phyloP scores from a whole-genome alignment of 2,329 filamentous ascomycete genomes.

The Iodosphaeria phyllophila region DNA sequence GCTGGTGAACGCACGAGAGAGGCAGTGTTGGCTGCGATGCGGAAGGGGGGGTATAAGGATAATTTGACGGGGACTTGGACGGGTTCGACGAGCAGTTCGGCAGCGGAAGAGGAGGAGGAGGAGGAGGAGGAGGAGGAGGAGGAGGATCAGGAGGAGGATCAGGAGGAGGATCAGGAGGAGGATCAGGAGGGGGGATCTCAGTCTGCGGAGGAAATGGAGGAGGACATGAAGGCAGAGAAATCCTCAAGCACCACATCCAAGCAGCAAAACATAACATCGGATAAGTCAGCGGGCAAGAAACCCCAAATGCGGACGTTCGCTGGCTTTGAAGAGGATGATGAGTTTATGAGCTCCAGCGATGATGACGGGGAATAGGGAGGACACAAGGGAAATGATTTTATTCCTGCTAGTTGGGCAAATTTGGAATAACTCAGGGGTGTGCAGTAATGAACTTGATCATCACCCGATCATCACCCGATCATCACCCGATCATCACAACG shows the following conservation, averaged over 20 bases:
- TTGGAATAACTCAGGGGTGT: no score
- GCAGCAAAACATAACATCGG: constrained; percentile 18
- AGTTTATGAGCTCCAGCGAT: constrained; percentile 52
- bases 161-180: no score
- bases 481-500: no score
- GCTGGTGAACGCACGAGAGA: constrained; percentile 66
- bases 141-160: constrained; percentile 26
- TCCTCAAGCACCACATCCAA: constrained; percentile 25
- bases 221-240: no score
- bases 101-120: constrained; percentile 16
- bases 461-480: no score
- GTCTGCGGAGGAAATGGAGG: no score
- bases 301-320: constrained; percentile 31
- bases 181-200: constrained; percentile 18
- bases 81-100: constrained; percentile 23
- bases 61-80: constrained; percentile 34
- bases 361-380: no score
- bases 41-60: constrained; percentile 42
- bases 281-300: constrained; percentile 20
- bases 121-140: constrained; percentile 15
- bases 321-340: constrained; percentile 65
- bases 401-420: no score
- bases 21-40: constrained; percentile 54
- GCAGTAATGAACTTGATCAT: no score
- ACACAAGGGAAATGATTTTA: no score